Percentiles rank a stretch among this genome's conserved stretches.
phyloP scores from a whole-genome alignment of 2,329 filamentous ascomycete genomes.

The Sarocladiaceae sp. region DNA sequence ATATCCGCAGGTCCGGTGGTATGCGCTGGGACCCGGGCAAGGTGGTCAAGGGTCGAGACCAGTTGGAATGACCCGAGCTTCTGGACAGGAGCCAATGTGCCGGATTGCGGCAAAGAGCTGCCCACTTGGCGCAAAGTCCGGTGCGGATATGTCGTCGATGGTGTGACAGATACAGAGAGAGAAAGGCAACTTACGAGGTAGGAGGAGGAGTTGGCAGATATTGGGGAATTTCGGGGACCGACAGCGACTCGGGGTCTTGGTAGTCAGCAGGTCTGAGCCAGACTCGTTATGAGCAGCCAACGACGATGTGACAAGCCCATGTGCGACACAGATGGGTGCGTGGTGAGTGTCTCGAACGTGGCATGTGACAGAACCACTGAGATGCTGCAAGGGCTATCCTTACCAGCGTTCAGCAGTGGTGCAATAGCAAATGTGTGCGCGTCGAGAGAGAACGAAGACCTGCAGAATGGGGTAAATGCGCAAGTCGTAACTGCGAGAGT shows the following conservation, averaged over 20 bases:
- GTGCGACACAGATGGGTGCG: not conserved
- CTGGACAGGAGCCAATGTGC: not conserved
- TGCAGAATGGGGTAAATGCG: not conserved
- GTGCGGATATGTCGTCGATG: not conserved
- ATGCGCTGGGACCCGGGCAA: not conserved
- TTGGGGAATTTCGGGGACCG: no score
- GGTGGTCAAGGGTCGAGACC: not conserved
- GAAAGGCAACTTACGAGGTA: no score
- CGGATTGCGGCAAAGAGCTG: not conserved
- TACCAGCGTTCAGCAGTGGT: no score
- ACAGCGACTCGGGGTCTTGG: no score
- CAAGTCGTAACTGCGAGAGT: no score
- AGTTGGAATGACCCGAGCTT: not conserved
- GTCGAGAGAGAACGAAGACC: not conserved
- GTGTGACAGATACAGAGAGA: no score
- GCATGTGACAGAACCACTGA: constrained; percentile 2
- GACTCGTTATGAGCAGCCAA: no score
- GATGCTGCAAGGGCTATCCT: no score
- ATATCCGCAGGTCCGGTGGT: constrained; percentile 6
- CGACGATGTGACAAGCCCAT: no score
- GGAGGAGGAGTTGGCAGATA: no score
- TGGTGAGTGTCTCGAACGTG: constrained; percentile 1
- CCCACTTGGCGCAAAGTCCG: constrained; percentile 5
- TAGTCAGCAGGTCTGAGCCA: no score
- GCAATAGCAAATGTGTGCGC: not conserved